These are phyloP conservation scores for Talaromyces trachyspermus DNA, from an alignment of 495 filamentous ascomycete species.

Conservation along the genomic window DNA sequence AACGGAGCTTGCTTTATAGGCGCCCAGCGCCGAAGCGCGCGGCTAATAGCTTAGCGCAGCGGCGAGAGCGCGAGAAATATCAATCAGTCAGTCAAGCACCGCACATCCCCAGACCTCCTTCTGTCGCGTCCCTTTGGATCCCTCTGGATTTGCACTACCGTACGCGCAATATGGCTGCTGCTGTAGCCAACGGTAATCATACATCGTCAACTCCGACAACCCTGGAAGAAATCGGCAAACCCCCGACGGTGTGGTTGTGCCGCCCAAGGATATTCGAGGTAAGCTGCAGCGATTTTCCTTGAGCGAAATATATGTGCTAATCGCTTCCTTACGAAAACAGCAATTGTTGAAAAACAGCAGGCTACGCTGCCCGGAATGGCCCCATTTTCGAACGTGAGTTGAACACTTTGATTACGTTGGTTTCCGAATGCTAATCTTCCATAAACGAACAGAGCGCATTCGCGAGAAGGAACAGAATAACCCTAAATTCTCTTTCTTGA, in stretches of 20 bases:
- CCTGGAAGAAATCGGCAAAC: slow-evolving; percentile 55
- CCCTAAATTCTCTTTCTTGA: slow-evolving; percentile 86
- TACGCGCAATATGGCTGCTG: slow-evolving; percentile 40
- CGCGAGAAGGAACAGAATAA: slow-evolving; percentile 79
- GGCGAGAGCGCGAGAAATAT: background rate
- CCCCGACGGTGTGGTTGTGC: slow-evolving; percentile 79
- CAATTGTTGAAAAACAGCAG: slow-evolving; percentile 93
- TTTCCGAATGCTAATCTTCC: slow-evolving; percentile 9
- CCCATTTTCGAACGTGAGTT: slow-evolving; percentile 66
- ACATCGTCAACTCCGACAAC: slow-evolving; percentile 33
- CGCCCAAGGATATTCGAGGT: slow-evolving; percentile 75
- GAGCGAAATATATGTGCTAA: slow-evolving; percentile 23
- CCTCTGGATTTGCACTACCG: no score
- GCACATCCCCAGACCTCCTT: background rate
- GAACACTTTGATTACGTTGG: background rate
- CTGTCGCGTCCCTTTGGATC: background rate
- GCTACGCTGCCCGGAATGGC: slow-evolving; percentile 80
- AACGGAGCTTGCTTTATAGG: no score
- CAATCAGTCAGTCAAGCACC: no score
- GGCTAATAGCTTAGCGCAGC: slow-evolving; percentile 5
- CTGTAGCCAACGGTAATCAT: slow-evolving; percentile 54
- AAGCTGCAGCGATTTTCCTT: slow-evolving; percentile 11
- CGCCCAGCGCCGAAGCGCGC: slow-evolving; percentile 1
- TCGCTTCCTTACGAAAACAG: slow-evolving; percentile 21
- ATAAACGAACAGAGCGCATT: slow-evolving; percentile 55